phyloP scores from a whole-genome alignment of 2,329 filamentous ascomycete genomes.

The Pseudogymnoascus sp. region DNA sequence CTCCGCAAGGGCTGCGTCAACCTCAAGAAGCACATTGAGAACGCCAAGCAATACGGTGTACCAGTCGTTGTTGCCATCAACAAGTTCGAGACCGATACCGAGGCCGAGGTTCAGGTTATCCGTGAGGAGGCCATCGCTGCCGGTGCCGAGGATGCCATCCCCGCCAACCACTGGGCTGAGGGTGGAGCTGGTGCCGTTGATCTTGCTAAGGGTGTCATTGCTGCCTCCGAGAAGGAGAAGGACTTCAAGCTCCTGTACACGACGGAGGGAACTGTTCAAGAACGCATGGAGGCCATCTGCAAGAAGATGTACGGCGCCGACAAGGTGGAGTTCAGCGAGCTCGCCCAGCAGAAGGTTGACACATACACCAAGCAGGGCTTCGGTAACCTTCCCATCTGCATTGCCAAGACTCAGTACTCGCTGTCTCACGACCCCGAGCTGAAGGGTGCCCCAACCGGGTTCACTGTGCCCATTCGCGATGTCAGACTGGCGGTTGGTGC shows the following conservation, averaged over 20 bases:
- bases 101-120: slow-evolving; percentile 81
- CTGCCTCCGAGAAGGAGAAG: slow-evolving; percentile 73
- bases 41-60: slow-evolving; percentile 80
- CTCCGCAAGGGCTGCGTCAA: slow-evolving; percentile 88
- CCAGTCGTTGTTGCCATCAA: slow-evolving; percentile 97
- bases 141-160: slow-evolving; percentile 86
- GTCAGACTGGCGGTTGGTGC: slow-evolving; percentile 90
- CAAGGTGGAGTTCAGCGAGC: slow-evolving; percentile 83
- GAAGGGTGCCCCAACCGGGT: slow-evolving; percentile 91
- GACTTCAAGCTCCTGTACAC: slow-evolving; percentile 82
- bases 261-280: slow-evolving; percentile 69
- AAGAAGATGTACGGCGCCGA: slow-evolving; percentile 90
- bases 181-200: slow-evolving; percentile 86
- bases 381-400: slow-evolving; percentile 85
- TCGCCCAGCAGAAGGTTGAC: slow-evolving; percentile 93
- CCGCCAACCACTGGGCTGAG: slow-evolving; percentile 94
- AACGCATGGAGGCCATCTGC: slow-evolving; percentile 84
- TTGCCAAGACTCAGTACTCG: slow-evolving; percentile 98
- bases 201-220: slow-evolving; percentile 77
- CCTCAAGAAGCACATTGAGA: slow-evolving; percentile 87
- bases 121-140: slow-evolving; percentile 85
- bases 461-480: slow-evolving; percentile 89
- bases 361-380: slow-evolving; percentile 89
- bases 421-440: slow-evolving; percentile 85
- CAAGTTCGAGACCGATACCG: slow-evolving; percentile 87